Conservation (phyloP, 306 rosid genomes). For the Lathyrus oleraceus region DNA sequence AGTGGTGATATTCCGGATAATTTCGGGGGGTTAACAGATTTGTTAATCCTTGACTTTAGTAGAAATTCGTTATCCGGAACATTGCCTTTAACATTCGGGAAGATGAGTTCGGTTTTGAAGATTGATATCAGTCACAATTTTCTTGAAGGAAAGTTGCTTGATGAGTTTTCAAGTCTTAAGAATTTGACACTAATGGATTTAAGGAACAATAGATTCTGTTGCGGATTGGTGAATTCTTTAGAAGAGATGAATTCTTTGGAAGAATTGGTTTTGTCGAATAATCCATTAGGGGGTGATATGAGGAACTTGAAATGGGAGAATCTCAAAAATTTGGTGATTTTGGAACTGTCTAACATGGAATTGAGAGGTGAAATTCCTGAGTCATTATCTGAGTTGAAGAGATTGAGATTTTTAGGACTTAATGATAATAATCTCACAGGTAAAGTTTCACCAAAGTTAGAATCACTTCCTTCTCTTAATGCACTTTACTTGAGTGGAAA, state of each 20-base stretch:
- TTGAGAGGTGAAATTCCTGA: conserved; percentile 80
- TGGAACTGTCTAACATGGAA: conserved; percentile 74
- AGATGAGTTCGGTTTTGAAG: conserved; percentile 66
- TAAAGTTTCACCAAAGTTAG: conserved; percentile 62
- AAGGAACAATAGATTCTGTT: conserved; percentile 65
- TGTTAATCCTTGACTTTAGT: conserved; percentile 75
- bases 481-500: conserved; percentile 81
- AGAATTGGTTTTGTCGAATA: conserved; percentile 70
- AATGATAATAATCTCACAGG: conserved; percentile 80
- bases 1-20: conserved; percentile 57
- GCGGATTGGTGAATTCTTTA: conserved; percentile 63
- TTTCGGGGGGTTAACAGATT: conserved; percentile 50
- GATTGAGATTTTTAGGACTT: conserved; percentile 75
- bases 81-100: conserved; percentile 59
- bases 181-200: conserved; percentile 80
- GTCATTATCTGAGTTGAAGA: conserved; percentile 62
- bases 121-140: conserved; percentile 75
- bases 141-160: conserved; percentile 54
- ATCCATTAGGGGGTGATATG: conserved; percentile 77
- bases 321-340: conserved; percentile 55
- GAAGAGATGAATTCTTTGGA: conserved; percentile 61
- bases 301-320: conserved; percentile 57
- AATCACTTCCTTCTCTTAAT: conserved; percentile 59
- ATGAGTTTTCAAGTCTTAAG: conserved; percentile 50
- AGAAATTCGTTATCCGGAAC: conserved; percentile 71